phyloP scores from a whole-genome alignment of 495 filamentous ascomycete species.

The Penicillium dipodomyicola region DNA sequence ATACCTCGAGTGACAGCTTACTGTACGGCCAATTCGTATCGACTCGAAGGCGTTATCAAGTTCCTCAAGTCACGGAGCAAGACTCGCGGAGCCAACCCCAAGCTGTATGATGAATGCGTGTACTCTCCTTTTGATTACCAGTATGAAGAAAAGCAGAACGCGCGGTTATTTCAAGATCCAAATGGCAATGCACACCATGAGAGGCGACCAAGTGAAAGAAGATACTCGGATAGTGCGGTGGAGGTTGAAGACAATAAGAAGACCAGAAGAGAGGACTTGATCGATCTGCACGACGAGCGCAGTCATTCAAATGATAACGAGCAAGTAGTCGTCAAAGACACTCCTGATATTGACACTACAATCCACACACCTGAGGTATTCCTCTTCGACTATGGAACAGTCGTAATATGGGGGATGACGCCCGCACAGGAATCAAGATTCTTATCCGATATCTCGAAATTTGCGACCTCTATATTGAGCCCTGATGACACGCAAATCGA shows the following conservation, averaged over 20 bases:
- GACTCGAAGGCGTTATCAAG: constrained; percentile 80
- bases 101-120: constrained; percentile 93
- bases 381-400: constrained; percentile 95
- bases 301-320: constrained; percentile 32
- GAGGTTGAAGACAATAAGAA: constrained; percentile 54
- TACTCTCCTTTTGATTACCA: constrained; percentile 87
- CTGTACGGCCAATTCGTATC: constrained; percentile 87
- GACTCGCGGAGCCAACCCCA: constrained; percentile 74
- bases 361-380: constrained; percentile 94
- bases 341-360: constrained; percentile 53
- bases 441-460: constrained; percentile 91
- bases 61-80: constrained; percentile 81
- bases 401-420: constrained; percentile 99
- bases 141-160: constrained; percentile 42
- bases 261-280: constrained; percentile 51
- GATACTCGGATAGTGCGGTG: constrained; percentile 62
- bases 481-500: constrained; percentile 90
- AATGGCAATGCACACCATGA: constrained; percentile 33
- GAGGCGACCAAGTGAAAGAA: constrained; percentile 51
- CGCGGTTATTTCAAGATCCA: constrained; percentile 21
- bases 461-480: constrained; percentile 84
- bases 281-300: constrained; percentile 48
- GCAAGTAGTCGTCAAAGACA: constrained; percentile 27
- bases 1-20: constrained; percentile 93
- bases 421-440: constrained; percentile 79